phyloP scores from a whole-genome alignment of 2,329 filamentous ascomycete genomes.

The Elsinoe ampelina region DNA sequence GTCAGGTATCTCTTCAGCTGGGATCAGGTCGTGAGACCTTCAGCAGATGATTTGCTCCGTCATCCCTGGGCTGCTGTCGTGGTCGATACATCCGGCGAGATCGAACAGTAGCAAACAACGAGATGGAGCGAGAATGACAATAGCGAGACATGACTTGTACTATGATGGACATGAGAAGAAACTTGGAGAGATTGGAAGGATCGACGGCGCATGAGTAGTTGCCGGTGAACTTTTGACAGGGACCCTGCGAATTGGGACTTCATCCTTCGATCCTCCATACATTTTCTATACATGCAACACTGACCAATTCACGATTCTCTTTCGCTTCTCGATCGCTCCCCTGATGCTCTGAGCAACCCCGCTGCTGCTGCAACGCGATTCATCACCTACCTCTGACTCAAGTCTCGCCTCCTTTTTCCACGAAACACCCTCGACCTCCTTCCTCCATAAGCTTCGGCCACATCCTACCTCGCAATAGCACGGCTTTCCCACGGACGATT shows the following conservation, averaged over 20 bases:
- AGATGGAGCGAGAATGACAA: too few relatives aligned
- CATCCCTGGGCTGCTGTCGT: too few relatives aligned
- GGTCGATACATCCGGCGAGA: too few relatives aligned
- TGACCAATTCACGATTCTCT: too few relatives aligned
- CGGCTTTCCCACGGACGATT: not conserved
- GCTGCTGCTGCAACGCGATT: not conserved
- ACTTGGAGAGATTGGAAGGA: too few relatives aligned
- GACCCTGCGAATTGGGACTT: not conserved
- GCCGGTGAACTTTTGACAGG: not conserved
- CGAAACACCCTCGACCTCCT: not conserved
- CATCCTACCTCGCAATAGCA: not conserved
- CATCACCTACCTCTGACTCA: not conserved
- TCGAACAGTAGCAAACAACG: too few relatives aligned
- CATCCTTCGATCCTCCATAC: not conserved
- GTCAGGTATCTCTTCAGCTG: too few relatives aligned
- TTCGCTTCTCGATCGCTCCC: too few relatives aligned
- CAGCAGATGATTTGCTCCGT: too few relatives aligned
- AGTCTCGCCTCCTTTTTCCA: not conserved
- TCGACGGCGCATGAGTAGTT: not conserved
- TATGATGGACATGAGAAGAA: too few relatives aligned
- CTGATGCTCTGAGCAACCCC: not conserved
- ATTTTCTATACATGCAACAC: not conserved
- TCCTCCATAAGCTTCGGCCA: not conserved
- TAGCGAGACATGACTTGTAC: too few relatives aligned
- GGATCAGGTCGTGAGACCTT: too few relatives aligned